phyloP scores from a whole-genome alignment of 257 asterid genomes.

The Cruciata laevipes region DNA sequence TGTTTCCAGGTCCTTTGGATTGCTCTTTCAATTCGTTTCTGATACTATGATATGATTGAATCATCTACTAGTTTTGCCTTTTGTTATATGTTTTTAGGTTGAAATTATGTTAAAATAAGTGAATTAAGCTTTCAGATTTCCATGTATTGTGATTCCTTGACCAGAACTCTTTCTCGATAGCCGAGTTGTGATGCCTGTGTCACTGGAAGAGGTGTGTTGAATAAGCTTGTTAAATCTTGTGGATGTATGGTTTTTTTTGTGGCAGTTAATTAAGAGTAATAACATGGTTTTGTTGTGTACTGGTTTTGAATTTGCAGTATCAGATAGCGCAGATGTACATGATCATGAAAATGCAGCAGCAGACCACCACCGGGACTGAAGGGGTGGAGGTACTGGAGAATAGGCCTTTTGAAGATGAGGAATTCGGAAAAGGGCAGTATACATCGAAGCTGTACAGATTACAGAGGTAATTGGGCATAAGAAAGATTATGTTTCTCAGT shows the following conservation, averaged over 20 bases:
- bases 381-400: conserved; percentile 94
- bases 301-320: conserved; percentile 39
- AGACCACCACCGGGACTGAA: conserved; percentile 63
- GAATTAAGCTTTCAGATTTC: not conserved
- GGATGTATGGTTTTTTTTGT: not conserved
- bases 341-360: conserved; percentile 89
- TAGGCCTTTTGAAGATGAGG: conserved; percentile 63
- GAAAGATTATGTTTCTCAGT: not conserved
- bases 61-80: too few relatives aligned
- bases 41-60: not conserved
- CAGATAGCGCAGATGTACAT: conserved; percentile 86
- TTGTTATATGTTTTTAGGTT: too few relatives aligned
- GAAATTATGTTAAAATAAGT: not conserved
- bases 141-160: conserved; percentile 34
- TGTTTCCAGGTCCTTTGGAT: not conserved
- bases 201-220: conserved; percentile 70
- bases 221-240: not conserved
- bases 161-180: conserved; percentile 32
- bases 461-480: conserved; percentile 47
- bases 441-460: conserved; percentile 61
- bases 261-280: not conserved
- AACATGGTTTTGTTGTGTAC: not conserved
- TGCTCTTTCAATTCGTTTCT: conserved; percentile 4
- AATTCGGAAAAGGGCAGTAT: conserved; percentile 72
- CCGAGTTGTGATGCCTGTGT: conserved; percentile 85